Evolutionary conservation across 2,329 filamentous ascomycete species (phyloP).

Genomic region (Tricladium varicosporioides): DNA sequence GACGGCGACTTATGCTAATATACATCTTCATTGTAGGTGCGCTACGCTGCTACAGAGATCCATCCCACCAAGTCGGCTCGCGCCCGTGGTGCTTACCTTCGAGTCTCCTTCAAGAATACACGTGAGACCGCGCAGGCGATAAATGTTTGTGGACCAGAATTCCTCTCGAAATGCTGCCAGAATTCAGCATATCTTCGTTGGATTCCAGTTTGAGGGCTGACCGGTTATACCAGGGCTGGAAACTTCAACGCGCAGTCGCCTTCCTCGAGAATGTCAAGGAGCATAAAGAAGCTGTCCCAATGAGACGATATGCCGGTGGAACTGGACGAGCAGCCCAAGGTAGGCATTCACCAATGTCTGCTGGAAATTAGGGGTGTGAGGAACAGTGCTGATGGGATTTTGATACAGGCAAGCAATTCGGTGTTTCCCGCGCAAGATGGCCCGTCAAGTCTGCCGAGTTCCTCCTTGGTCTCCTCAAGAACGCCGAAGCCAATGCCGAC

Average conservation of each 20-base stretch:
- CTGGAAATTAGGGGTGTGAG: no score
- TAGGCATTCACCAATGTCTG: constrained; percentile 50
- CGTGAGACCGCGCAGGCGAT: constrained; percentile 99
- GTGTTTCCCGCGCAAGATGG: constrained; percentile 97
- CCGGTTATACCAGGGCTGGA: constrained; percentile 66
- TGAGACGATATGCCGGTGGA: constrained; percentile 95
- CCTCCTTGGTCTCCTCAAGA: constrained; percentile 94
- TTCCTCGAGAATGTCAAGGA: constrained; percentile 98
- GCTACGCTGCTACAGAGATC: constrained; percentile 92
- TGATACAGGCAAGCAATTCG: constrained; percentile 89
- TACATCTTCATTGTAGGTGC: constrained; percentile 59
- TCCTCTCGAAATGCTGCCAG: no score
- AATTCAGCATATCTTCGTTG: no score
- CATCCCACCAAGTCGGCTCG: constrained; percentile 90
- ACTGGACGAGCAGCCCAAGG: constrained; percentile 97
- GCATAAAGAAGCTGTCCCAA: constrained; percentile 96
- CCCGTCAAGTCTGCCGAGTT: constrained; percentile 99
- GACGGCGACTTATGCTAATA: neutral
- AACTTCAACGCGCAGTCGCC: constrained; percentile 85
- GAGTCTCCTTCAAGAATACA: constrained; percentile 99
- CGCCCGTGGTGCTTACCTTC: constrained; percentile 97
- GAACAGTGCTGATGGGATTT: constrained; percentile 22
- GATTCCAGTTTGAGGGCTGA: no score
- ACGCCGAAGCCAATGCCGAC: constrained; percentile 95
- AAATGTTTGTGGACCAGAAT: constrained; percentile 54